Conservation (phyloP, 2,329 filamentous ascomycete genomes). For the Xylariales sp. region DNA sequence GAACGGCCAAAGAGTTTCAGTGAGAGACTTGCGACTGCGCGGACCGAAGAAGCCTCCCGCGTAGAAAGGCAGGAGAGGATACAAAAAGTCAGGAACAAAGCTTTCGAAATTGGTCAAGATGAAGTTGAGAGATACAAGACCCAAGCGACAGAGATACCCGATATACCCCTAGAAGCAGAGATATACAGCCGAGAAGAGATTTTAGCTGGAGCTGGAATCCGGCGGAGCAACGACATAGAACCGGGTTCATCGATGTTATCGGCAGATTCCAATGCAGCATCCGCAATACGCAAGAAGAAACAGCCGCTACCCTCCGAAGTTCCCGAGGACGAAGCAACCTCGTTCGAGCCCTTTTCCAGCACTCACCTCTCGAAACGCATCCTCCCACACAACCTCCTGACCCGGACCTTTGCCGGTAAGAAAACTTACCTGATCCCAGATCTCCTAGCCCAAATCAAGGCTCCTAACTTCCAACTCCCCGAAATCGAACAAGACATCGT, state of each 20-base stretch:
- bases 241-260: conserved; percentile 14
- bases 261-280: conserved; percentile 13
- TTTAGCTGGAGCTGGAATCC: conserved; percentile 31
- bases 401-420: conserved; percentile 73
- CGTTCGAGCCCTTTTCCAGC: conserved; percentile 82
- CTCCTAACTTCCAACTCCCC: conserved; percentile 76
- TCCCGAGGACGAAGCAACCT: conserved; percentile 47
- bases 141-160: conserved; percentile 50
- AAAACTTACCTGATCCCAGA: conserved; percentile 75
- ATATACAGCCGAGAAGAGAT: conserved; percentile 63
- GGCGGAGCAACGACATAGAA: conserved; percentile 37
- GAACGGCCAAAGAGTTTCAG: conserved; percentile 63
- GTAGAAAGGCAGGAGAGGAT: conserved; percentile 49
- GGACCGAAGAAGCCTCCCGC: conserved; percentile 48
- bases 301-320: conserved; percentile 29
- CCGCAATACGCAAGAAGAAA: conserved; percentile 20
- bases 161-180: conserved; percentile 41
- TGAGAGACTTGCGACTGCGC: conserved; percentile 73
- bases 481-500: conserved; percentile 84
- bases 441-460: conserved; percentile 74
- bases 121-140: conserved; percentile 58
- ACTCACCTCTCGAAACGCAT: conserved; percentile 79
- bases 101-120: conserved; percentile 52
- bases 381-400: conserved; percentile 74
- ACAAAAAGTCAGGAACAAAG: conserved; percentile 46